phyloP scores from a whole-genome alignment of 441 rosid genomes.

The Bocquillonia castaneifolia region DNA sequence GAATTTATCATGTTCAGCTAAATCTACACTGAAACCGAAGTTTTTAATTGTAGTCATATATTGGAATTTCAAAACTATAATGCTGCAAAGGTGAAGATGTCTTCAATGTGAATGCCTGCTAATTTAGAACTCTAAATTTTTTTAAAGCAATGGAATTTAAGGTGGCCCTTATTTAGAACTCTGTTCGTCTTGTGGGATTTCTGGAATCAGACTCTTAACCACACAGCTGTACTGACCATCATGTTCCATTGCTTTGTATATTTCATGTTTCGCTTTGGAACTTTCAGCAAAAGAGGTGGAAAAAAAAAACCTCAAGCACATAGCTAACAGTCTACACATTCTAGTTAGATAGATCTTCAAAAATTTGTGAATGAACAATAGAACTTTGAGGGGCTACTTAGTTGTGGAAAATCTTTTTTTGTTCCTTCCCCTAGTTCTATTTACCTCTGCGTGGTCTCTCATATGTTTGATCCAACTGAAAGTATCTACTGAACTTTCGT shows the following conservation, averaged over 20 bases:
- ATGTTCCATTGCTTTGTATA: no score
- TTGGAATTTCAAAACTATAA: not conserved
- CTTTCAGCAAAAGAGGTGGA: not conserved
- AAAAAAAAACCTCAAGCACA: not conserved
- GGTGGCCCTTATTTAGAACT: not conserved
- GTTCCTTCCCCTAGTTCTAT: not conserved
- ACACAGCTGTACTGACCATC: not conserved
- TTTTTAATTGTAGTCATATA: not conserved
- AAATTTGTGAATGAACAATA: not conserved
- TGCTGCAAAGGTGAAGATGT: not conserved
- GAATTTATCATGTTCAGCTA: not conserved
- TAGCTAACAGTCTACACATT: not conserved
- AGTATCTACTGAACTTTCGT: no score
- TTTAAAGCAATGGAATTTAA: not conserved
- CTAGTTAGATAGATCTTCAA: not conserved
- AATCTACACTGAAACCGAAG: not conserved
- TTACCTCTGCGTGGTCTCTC: not conserved
- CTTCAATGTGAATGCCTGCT: not conserved
- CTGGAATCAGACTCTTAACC: not conserved
- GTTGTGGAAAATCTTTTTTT: no score
- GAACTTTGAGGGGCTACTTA: not conserved
- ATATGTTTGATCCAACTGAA: not conserved
- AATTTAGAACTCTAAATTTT: not conserved
- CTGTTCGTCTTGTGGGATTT: not conserved
- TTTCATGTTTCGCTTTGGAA: not conserved